Evolutionary conservation across 768 basidiomycete species (phyloP), one percentile per base, ranked within the genome.

Genomic region (Lenzites betulinus): DNA sequence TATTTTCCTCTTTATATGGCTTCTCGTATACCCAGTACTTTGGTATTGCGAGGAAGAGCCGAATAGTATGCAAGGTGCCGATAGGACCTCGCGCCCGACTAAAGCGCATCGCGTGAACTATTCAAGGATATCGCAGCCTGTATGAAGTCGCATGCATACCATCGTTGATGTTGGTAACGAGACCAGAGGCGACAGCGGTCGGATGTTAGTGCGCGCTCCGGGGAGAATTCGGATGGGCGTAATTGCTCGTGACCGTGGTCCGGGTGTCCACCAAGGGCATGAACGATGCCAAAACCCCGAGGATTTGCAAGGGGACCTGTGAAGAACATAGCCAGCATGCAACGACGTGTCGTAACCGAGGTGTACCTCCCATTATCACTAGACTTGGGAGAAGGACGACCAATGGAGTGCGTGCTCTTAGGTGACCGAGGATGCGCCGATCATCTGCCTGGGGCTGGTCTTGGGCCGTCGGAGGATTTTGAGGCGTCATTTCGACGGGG

Each of bases 201-300:
- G 42, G 18, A 39, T 28, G 57, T 13, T 46, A 49, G 42, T 38
- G 51, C 43, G 41, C 49, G 64, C 46, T 26, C 58, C 69, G 69
- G 69, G 58, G 63, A 64, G 57, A 66, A 59, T 59, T 70, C 69
- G 69, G 69, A 66, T 36, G 23, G 47, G 48, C 44, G 11, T 7
- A 22, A 12, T 42, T 30, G 66, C 69, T 66, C 69, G 67, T 70
- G 69, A 70, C 66, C 67, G 60, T 7, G 25, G 30, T 9, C n/a
- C 20, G 25, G 22, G 18, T 36, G 36, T 25, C 12, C 7, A 15
- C 30, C 39, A 49, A 56, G 56, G 30, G 41, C 22, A 30, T 12
- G 22, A 3, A 22, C 12, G 35, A 33, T 51, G 36, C 23, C 38
- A 59, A 60, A 61, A 39, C 47, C 25, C 64, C 64, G 64, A 65